A percentile compares a stretch with the other conserved stretches of the same genome.
These are phyloP conservation scores for Penicillium sclerotiorum DNA, from an alignment of 2,329 filamentous ascomycete species.

Conservation along the genomic window DNA sequence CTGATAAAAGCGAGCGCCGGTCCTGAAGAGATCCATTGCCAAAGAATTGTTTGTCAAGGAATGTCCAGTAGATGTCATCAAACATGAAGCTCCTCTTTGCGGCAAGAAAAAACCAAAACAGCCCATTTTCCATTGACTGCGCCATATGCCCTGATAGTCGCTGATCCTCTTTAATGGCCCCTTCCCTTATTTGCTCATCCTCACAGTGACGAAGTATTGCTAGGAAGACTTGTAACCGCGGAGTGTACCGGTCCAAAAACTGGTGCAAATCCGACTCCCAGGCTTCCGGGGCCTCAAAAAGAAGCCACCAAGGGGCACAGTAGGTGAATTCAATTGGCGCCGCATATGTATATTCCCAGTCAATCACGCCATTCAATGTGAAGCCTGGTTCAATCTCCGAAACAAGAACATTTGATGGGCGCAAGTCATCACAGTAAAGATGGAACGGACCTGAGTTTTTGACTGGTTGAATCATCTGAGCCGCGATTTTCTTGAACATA, in stretches of 20 bases:
- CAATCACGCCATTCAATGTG: slow-evolving; percentile 3
- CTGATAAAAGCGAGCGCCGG: slow-evolving; percentile 17
- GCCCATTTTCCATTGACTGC: slow-evolving; percentile 22
- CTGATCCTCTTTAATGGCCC: slow-evolving; percentile 11
- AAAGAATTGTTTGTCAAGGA: slow-evolving; percentile 22
- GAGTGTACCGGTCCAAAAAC: slow-evolving; percentile 23
- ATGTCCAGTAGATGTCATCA: slow-evolving; percentile 31
- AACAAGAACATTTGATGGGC: slow-evolving; percentile 7
- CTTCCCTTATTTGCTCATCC: slow-evolving; percentile 11
- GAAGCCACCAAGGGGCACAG: slow-evolving; percentile 27
- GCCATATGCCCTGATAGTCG: slow-evolving; percentile 26
- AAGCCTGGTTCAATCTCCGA: not conserved
- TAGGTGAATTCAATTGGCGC: slow-evolving; percentile 24
- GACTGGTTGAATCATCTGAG: not conserved
- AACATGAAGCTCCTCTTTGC: slow-evolving; percentile 28
- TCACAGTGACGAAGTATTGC: slow-evolving; percentile 21
- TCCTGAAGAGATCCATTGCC: slow-evolving; percentile 24
- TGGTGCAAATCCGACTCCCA: slow-evolving; percentile 20
- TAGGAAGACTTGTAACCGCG: slow-evolving; percentile 25
- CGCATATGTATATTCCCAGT: slow-evolving; percentile 18
- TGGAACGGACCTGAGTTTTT: slow-evolving; percentile 15
- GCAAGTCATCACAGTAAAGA: slow-evolving; percentile 20
- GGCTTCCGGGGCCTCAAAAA: slow-evolving; percentile 22
- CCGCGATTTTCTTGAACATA: slow-evolving; percentile 15
- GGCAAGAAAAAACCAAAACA: slow-evolving; percentile 29